Base-by-base conservation (phyloP, 768 basidiomycete genomes). In the Panus rudis region DNA sequence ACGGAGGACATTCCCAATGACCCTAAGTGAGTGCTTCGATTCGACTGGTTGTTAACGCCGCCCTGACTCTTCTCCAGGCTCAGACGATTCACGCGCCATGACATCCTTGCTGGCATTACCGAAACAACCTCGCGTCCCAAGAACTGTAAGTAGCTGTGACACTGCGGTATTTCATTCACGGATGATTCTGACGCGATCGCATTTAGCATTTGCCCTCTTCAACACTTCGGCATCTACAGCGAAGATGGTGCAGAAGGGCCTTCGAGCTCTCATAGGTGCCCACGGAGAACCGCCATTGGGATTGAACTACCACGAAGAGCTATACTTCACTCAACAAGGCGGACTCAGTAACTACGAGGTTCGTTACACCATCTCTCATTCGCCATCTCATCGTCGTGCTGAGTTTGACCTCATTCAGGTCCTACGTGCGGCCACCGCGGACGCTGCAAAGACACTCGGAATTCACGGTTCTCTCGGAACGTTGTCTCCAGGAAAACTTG, bases 261-360 rank as follows among this genome's bases (percentile, higher is more conserved):
- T 84, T 13, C 64, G 69, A 20, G 68, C 78, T 3, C 76, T 82
- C 51, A 79, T 87, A 45, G 84, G 84, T 19, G 83, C 83, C 0
- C 84, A 87, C 53, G 84, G 84, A 14, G 64, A 85, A 57, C 72
- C 76, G 2, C 84, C 84, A 0, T 58, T 84, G 10, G 84, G 84
- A 1, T 54, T 80, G n/a, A 83, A 82, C 63, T 88, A 86, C 51
- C 84, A 87, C 46, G 74, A 77, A 16, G 84, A 87, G 53, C 81
- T 86, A 76, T 69, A 65, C 40, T 84, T 83, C 56, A 67, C 80
- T 20, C 64, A 67, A 35, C 63, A 67, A 12, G 84, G 84, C 17
- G 84, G 84, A 3, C 59, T 86, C 50, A 76, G 63, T 21, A 82
- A 81, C 52, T 87, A 84, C 52, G 79, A 86, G 70, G 84, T 81